Percentiles rank a stretch among this genome's conserved stretches.
Evolutionary conservation across 148 eudicot genomes (phyloP).

Genomic region (Limonium bicolor): DNA sequence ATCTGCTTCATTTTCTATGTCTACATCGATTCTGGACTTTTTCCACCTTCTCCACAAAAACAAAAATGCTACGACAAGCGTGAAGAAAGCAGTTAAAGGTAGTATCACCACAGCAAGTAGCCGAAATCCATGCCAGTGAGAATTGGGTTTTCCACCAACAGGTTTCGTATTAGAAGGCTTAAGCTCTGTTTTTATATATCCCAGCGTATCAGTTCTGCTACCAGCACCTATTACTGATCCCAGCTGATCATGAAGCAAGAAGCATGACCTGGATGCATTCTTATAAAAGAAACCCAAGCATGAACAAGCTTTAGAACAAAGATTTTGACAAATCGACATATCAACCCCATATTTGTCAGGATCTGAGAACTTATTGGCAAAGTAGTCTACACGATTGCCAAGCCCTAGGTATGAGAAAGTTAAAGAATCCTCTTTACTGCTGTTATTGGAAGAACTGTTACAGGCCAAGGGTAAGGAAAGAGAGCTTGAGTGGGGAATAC

Average conservation of each 20-base stretch:
- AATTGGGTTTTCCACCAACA: background rate
- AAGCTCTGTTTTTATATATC: conserved; percentile 34
- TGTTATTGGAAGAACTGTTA: conserved; percentile 16
- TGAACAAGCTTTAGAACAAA: conserved; percentile 46
- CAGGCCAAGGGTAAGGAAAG: conserved; percentile 36
- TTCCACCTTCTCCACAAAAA: conserved; percentile 32
- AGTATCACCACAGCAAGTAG: conserved; percentile 34
- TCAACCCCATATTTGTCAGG: conserved; percentile 28
- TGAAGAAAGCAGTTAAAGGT: conserved; percentile 25
- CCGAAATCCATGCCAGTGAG: conserved; percentile 13
- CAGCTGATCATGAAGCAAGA: conserved; percentile 22
- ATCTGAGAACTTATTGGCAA: conserved; percentile 22
- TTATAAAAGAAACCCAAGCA: conserved; percentile 54
- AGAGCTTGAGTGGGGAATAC: conserved; percentile 31
- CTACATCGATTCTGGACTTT: conserved; percentile 5
- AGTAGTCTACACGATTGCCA: conserved; percentile 34
- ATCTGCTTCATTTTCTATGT: conserved; percentile 7
- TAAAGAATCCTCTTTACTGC: conserved; percentile 9
- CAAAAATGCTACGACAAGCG: conserved; percentile 19
- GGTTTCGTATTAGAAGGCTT: conserved; percentile 6
- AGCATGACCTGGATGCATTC: conserved; percentile 51
- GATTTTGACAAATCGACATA: conserved; percentile 37
- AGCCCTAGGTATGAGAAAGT: conserved; percentile 27
- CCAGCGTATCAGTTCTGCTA: conserved; percentile 12
- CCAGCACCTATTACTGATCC: conserved; percentile 34